A percentile compares a stretch with the other conserved stretches of the same genome.
These are phyloP conservation scores for Yueomyces sinensis DNA, from an alignment of 805 yeast species.

Conservation along the genomic window DNA sequence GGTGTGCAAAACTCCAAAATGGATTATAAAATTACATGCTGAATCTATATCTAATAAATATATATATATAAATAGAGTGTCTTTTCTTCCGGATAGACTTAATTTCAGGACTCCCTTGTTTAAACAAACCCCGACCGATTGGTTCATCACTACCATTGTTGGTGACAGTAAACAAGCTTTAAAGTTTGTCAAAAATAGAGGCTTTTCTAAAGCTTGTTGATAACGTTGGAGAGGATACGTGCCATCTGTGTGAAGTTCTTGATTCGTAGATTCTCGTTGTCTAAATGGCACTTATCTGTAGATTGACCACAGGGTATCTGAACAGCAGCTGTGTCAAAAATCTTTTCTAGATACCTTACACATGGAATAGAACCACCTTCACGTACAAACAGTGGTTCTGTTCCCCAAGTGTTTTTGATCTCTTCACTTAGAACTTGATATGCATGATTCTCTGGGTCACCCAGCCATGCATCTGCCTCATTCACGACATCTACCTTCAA, in stretches of 20 bases:
- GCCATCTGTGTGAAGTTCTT: conserved; percentile 66
- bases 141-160: no score
- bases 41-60: no score
- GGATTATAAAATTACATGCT: no score
- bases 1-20: no score
- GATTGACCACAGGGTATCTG: conserved; percentile 96
- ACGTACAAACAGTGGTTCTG: conserved; percentile 72
- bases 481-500: conserved; percentile 51
- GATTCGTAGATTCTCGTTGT: conserved; percentile 73
- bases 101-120: no score
- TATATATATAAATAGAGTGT: no score
- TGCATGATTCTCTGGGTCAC: conserved; percentile 66
- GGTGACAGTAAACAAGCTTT: no score
- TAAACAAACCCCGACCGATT: no score
- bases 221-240: conserved; percentile 42
- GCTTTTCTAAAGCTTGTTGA: conserved; percentile 26
- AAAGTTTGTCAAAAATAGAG: no score
- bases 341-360: conserved; percentile 69
- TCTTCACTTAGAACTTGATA: conserved; percentile 55
- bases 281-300: conserved; percentile 86
- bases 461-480: conserved; percentile 95
- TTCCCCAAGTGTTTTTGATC: conserved; percentile 58
- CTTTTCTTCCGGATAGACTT: no score
- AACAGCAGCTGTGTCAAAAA: conserved; percentile 77
- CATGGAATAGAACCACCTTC: conserved; percentile 98